Conservation (phyloP, 768 basidiomycete species). For the Gelatoporia subvermispora region DNA sequence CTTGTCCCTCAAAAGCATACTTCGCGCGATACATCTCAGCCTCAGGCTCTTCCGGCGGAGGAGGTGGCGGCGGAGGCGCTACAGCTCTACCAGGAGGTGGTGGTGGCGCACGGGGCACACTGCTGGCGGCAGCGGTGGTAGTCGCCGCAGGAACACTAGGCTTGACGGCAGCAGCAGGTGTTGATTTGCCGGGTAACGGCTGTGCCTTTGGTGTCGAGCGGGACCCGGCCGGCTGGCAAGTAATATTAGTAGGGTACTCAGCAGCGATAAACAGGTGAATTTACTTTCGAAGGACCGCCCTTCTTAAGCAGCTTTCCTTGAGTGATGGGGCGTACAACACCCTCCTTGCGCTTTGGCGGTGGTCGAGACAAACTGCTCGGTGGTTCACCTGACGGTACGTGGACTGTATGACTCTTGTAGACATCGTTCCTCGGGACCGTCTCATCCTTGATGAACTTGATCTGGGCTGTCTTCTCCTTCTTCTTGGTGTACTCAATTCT, state of each 20-base stretch:
- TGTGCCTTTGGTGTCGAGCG: slow-evolving; percentile 54
- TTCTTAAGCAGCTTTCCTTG: slow-evolving; percentile 75
- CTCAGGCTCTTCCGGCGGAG: slow-evolving; percentile 53
- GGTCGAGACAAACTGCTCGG: slow-evolving; percentile 78
- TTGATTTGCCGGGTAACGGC: slow-evolving; percentile 58
- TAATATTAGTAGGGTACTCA: slow-evolving; percentile 4
- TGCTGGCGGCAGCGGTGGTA: slow-evolving; percentile 33
- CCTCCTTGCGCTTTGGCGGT: slow-evolving; percentile 81
- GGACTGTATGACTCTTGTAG: slow-evolving; percentile 92
- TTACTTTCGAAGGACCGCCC: slow-evolving; percentile 61
- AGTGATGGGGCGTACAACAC: slow-evolving; percentile 80
- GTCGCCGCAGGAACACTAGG: slow-evolving; percentile 29
- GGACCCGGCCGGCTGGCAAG: slow-evolving; percentile 42
- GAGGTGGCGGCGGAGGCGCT: slow-evolving; percentile 45
- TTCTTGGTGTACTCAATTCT: slow-evolving; percentile 93
- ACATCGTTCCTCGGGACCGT: slow-evolving; percentile 68
- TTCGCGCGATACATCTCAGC: slow-evolving; percentile 80
- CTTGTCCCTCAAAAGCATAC: slow-evolving; percentile 89
- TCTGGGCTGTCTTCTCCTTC: slow-evolving; percentile 88
- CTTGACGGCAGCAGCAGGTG: slow-evolving; percentile 29
- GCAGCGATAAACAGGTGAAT: slow-evolving; percentile 2
- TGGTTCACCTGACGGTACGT: slow-evolving; percentile 85
- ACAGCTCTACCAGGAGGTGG: slow-evolving; percentile 33
- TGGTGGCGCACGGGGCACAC: slow-evolving; percentile 40
- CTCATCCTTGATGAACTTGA: slow-evolving; percentile 90